These are phyloP conservation scores for Wickerhamomyces xylosicus DNA, from an alignment of 805 yeast species.

Conservation along the genomic window DNA sequence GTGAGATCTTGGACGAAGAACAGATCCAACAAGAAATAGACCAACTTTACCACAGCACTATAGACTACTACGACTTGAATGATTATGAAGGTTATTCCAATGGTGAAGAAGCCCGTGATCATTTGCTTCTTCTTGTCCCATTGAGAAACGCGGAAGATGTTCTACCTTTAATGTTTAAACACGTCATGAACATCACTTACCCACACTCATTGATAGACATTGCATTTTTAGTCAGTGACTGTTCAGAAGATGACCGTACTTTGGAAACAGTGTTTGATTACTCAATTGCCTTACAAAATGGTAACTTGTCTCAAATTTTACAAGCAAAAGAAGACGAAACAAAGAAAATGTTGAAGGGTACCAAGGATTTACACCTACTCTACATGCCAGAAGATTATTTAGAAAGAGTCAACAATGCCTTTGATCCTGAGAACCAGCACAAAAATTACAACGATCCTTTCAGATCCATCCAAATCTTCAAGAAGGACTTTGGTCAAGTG, in stretches of 20 bases:
- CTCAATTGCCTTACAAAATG: constrained; percentile 60
- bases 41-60: constrained; percentile 32
- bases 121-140: constrained; percentile 63
- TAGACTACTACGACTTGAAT: constrained; percentile 52
- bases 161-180: constrained; percentile 73
- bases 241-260: constrained; percentile 57
- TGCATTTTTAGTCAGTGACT: constrained; percentile 74
- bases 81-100: constrained; percentile 42
- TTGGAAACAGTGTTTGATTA: constrained; percentile 55
- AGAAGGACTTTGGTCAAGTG: constrained; percentile 74
- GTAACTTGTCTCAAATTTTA: constrained; percentile 44
- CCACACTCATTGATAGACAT: constrained; percentile 73
- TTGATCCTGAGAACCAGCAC: constrained; percentile 52
- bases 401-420: constrained; percentile 45
- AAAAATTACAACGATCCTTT: constrained; percentile 55
- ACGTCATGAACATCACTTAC: constrained; percentile 78
- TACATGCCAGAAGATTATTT: constrained; percentile 64
- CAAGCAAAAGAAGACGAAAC: constrained; percentile 28
- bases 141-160: constrained; percentile 71
- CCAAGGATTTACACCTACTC: constrained; percentile 51
- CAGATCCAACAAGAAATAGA: constrained; percentile 22
- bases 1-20: constrained; percentile 18
- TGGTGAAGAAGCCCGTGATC: constrained; percentile 45
- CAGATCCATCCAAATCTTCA: constrained; percentile 69
- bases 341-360: constrained; percentile 31